phyloP scores from a whole-genome alignment of 495 filamentous ascomycete genomes.

The Aspergillus nanangensis region DNA sequence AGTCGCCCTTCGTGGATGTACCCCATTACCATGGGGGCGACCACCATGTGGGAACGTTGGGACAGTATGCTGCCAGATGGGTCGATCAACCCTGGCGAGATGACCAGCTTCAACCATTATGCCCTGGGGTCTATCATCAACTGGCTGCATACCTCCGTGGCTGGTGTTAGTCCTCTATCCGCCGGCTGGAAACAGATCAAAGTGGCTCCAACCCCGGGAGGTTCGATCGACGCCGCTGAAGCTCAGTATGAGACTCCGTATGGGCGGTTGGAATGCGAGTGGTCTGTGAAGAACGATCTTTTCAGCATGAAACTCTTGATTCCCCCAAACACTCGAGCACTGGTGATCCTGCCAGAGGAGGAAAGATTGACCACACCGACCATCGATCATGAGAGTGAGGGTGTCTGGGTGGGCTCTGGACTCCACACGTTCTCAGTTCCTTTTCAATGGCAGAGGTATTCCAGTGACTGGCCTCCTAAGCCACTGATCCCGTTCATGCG shows the following conservation, averaged over 20 bases:
- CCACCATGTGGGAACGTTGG: slow-evolving; percentile 56
- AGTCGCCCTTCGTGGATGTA: slow-evolving; percentile 48
- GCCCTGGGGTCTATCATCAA: slow-evolving; percentile 38
- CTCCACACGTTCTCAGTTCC: slow-evolving; percentile 4
- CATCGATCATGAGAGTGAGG: neutral
- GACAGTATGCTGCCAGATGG: slow-evolving; percentile 50
- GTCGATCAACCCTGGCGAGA: slow-evolving; percentile 46
- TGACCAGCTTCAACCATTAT: slow-evolving; percentile 56
- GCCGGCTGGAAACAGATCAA: slow-evolving; percentile 27
- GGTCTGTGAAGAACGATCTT: slow-evolving; percentile 11
- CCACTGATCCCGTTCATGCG: slow-evolving; percentile 12
- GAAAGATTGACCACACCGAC: neutral
- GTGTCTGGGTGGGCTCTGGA: slow-evolving; percentile 20
- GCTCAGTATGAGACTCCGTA: slow-evolving; percentile 23
- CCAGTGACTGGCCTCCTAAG: slow-evolving; percentile 9
- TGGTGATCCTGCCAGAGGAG: slow-evolving; percentile 18
- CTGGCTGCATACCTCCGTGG: slow-evolving; percentile 27
- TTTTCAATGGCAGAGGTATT: slow-evolving; percentile 3
- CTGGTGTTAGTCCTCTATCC: slow-evolving; percentile 16
- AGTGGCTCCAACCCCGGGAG: slow-evolving; percentile 24
- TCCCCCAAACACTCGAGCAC: slow-evolving; percentile 24
- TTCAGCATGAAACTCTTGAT: slow-evolving; percentile 20
- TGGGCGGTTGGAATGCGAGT: slow-evolving; percentile 20
- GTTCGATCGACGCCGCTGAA: slow-evolving; percentile 16
- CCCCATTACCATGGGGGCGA: slow-evolving; percentile 47